Percentiles rank a stretch among this genome's conserved stretches.
Evolutionary conservation across 208 protist species (phyloP).

Genomic region (Trypanosoma lewisi): DNA sequence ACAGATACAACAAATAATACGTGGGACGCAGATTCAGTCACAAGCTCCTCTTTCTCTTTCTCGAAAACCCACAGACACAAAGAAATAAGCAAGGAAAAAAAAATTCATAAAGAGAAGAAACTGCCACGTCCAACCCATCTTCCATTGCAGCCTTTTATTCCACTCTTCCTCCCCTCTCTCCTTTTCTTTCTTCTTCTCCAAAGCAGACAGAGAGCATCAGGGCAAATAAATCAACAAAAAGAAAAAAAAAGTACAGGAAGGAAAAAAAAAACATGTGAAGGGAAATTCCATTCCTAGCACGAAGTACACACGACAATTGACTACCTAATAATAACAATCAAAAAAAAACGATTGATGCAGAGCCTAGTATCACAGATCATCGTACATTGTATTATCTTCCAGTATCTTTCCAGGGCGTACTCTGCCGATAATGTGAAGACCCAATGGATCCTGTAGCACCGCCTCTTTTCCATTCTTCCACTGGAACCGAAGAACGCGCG

Average conservation of each 20-base stretch:
- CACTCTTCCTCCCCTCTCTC: too few relatives aligned
- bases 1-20: too few relatives aligned
- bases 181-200: too few relatives aligned
- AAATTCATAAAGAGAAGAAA: background rate
- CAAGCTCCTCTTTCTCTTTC: too few relatives aligned
- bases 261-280: background rate
- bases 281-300: background rate
- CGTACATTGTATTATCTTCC: slow-evolving; percentile 17
- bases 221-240: background rate
- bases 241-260: background rate
- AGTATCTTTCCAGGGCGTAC: slow-evolving; percentile 45
- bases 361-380: slow-evolving; percentile 28
- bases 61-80: too few relatives aligned
- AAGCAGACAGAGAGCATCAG: too few relatives aligned
- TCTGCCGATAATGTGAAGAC: slow-evolving; percentile 27
- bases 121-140: too few relatives aligned
- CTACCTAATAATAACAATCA: too few relatives aligned
- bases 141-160: too few relatives aligned
- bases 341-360: too few relatives aligned
- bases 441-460: slow-evolving; percentile 29
- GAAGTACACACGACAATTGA: too few relatives aligned
- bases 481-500: slow-evolving; percentile 41
- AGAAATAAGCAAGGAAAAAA: background rate
- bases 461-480: slow-evolving; percentile 33
- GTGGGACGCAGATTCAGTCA: too few relatives aligned